Evolutionary conservation across 164 flowering plant species (phyloP).

Genomic region (Magnolia kwangsiensis): DNA sequence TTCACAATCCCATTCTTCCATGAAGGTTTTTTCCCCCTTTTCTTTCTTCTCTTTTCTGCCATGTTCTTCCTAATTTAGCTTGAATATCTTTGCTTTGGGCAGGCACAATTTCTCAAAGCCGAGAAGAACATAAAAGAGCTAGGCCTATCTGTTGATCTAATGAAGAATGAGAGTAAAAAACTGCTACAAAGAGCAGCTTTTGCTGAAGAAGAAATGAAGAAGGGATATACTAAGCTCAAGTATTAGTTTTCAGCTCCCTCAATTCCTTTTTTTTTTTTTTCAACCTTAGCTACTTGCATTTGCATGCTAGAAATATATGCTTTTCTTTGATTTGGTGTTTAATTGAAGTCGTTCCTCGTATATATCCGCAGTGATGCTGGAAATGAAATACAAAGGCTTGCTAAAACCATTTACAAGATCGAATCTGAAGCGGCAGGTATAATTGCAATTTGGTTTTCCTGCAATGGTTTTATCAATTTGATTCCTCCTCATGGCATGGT

Average conservation of each 20-base stretch:
- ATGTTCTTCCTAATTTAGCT: not conserved
- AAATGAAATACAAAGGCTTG: constrained; percentile 51
- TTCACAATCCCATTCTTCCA: not conserved
- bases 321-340: not conserved
- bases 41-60: not conserved
- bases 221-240: constrained; percentile 62
- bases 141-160: constrained; percentile 62
- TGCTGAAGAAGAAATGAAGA: constrained; percentile 81
- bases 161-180: constrained; percentile 82
- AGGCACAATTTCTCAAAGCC: constrained; percentile 70
- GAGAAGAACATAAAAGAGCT: constrained; percentile 73
- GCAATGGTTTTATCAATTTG: not conserved
- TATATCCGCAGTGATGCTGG: constrained; percentile 57
- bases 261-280: not conserved
- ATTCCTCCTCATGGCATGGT: not conserved
- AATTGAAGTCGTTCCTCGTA: not conserved
- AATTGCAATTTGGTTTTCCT: constrained; percentile 4
- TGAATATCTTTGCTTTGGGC: constrained; percentile 20
- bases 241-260: constrained; percentile 16
- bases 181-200: constrained; percentile 77
- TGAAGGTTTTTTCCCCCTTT: not conserved
- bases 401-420: constrained; percentile 54
- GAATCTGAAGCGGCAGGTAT: constrained; percentile 79
- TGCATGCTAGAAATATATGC: not conserved
- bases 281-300: not conserved